Evolutionary conservation across 2,329 filamentous ascomycete genomes (phyloP), one percentile per base, ranked within the genome.

Genomic region (Pyrenochaeta sp.): DNA sequence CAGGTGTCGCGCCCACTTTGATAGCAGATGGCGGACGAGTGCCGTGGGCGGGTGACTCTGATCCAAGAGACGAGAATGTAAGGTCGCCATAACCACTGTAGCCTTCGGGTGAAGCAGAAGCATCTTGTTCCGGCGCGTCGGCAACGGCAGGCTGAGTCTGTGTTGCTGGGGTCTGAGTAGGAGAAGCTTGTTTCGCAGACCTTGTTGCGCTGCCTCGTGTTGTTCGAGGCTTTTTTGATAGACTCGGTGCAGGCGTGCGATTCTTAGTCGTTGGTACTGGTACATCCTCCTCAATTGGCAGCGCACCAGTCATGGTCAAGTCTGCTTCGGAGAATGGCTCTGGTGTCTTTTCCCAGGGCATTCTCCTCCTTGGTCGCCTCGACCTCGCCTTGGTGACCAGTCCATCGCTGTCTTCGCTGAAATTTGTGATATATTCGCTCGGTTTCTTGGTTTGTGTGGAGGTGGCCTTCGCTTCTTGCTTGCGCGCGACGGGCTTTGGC

Each of bases 1-100:
- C 65, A 7, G 75, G 75, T 6, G 75, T 78, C 20, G 66, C 71
- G 31, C 73, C 72, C 20, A 71, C 61, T 51, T 73, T 73, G 34
- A 76, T 59, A 10, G 69, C 70, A n/a, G 75, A 77, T 22, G 69
- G 69, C n/a, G 73, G 73, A 29, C 67, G 65, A 4, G 64, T 70
- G 29, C 65, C 66, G 41, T 67, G 65, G 15, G 62, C 62, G 28
- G 63, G 67, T 10, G 67, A 69, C 3, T 69, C 58, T 11, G 67
- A 68, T 20, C 60, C 62, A 37, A 63, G 55, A 14, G 58, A 72
- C 14, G 59, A 63, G 44, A 63, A 70, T 23, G 59, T 71, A 48
- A 63, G 47, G 44, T 61, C 65, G 37, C 55, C 70, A 55, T 59
- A 70, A 51, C 40, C 67, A 46, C 58, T 67, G 31, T 57, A 63